Base-by-base conservation (phyloP, 805 yeast genomes). In the Sporopachydermia lactativora region DNA sequence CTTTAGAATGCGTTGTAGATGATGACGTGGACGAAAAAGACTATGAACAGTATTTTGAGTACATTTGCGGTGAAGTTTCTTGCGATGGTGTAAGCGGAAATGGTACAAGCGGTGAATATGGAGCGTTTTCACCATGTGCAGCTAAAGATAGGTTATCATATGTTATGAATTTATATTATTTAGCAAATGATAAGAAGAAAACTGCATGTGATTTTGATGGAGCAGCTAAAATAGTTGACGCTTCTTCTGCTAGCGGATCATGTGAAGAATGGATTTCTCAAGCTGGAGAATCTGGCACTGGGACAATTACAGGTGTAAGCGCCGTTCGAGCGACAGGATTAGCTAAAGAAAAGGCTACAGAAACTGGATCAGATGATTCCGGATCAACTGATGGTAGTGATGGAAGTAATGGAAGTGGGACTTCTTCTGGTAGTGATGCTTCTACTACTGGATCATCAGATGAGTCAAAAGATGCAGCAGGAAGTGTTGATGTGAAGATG, bases 151-250 rank as follows among this genome's bases (percentile, higher is more conserved):
- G 79, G 64, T 68, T 83, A 51, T 72, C 79, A 42, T 82, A 59
- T 60, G 59, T 81, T 43, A 61, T 83, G 58, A 77, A 81, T 66
- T 58, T 60, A 46, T 82, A 82, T 66, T 76, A 75, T 57, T 57
- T 57, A 39, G 61, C 60, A 34, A 68, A 77, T 45, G 64, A 62
- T 47, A 55, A 57, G 39, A 46, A 50, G 39, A 42, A 58, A 2
- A 58, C 71, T 40, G 88, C 81, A 43, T 83, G 94, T 64, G 74
- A 72, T 58, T 83, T 81, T 58, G 55, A 55, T 42, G 89, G 94
- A 42, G 68, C 78, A 43, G 92, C 88, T 28, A 53, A 79, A n/a
- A 43, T 73, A 41, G 53, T 55, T 41, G 50, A 61, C 37, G 61
- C 62, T 42, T 56, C 70, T 24, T 44, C 64, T 43, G 57, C 67